phyloP scores from a whole-genome alignment of 805 yeast genomes.

The Sugiyamaella chiloensis region DNA sequence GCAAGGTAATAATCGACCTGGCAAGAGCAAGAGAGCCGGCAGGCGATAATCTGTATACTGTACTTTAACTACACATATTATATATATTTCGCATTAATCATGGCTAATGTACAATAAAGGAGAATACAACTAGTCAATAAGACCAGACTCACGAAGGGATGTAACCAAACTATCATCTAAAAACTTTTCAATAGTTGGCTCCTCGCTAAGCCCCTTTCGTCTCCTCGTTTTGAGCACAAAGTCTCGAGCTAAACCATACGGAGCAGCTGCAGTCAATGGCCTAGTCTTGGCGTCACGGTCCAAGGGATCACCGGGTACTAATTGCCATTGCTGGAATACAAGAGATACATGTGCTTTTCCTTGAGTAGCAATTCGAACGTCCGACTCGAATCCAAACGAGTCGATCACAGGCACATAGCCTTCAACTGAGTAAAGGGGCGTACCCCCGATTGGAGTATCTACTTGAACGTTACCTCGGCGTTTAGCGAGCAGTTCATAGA shows the following conservation, averaged over 20 bases:
- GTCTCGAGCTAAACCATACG: slow-evolving; percentile 74
- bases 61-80: not conserved
- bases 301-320: slow-evolving; percentile 89
- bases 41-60: slow-evolving; percentile 6
- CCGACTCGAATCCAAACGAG: slow-evolving; percentile 85
- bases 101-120: too few species aligned
- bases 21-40: slow-evolving; percentile 23
- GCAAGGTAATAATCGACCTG: slow-evolving; percentile 21
- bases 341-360: slow-evolving; percentile 74
- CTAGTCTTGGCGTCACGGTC: slow-evolving; percentile 64
- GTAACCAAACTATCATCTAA: slow-evolving; percentile 59
- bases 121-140: too few species aligned
- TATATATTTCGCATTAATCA: too few species aligned
- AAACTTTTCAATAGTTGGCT: slow-evolving; percentile 62
- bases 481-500: slow-evolving; percentile 49
- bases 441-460: slow-evolving; percentile 61
- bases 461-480: slow-evolving; percentile 66
- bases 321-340: slow-evolving; percentile 67
- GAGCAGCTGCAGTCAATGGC: slow-evolving; percentile 70
- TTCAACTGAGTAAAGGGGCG: slow-evolving; percentile 58
- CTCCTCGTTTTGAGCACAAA: slow-evolving; percentile 84
- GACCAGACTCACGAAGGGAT: slow-evolving; percentile 51
- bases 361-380: slow-evolving; percentile 68
- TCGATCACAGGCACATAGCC: slow-evolving; percentile 86
- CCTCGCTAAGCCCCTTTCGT: slow-evolving; percentile 80